A percentile compares a stretch with the other conserved stretches of the same genome.
Evolutionary conservation across 176 grass and related monocot species (phyloP).

Genomic region (Phoenix dactylifera): DNA sequence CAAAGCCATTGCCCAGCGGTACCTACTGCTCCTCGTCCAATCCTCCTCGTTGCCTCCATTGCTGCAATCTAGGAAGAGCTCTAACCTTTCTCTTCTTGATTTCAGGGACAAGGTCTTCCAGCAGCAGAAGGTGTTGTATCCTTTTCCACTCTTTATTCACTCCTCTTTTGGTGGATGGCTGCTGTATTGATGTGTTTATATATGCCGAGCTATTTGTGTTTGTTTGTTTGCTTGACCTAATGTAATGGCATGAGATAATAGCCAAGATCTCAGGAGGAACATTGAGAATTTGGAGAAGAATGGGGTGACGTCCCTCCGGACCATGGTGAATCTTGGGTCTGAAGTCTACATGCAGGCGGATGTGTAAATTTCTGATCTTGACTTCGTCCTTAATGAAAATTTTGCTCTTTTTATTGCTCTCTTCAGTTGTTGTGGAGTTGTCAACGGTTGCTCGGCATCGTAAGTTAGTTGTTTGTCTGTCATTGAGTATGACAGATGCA

Average conservation of each 20-base stretch:
- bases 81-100: slow-evolving; percentile 2
- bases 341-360: slow-evolving; percentile 86
- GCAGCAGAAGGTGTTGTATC: slow-evolving; percentile 90
- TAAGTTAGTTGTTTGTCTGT: too few species aligned
- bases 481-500: too few species aligned
- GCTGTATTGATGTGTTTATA: too few species aligned
- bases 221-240: background rate
- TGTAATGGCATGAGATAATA: slow-evolving; percentile 12
- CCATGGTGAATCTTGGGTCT: slow-evolving; percentile 92
- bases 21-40: background rate
- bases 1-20: slow-evolving; percentile 52
- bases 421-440: too few species aligned
- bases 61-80: background rate
- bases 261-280: slow-evolving; percentile 84
- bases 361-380: slow-evolving; percentile 46
- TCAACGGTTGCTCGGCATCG: too few species aligned
- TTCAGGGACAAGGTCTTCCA: slow-evolving; percentile 54
- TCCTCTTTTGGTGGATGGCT: too few species aligned
- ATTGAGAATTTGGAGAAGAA: slow-evolving; percentile 83
- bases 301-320: slow-evolving; percentile 56
- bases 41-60: background rate
- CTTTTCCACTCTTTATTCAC: background rate
- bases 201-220: background rate
- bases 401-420: too few species aligned
- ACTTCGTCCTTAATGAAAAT: background rate